Evolutionary conservation across 2,329 filamentous ascomycete genomes (phyloP).

Genomic region (Aspergillus glaucus): DNA sequence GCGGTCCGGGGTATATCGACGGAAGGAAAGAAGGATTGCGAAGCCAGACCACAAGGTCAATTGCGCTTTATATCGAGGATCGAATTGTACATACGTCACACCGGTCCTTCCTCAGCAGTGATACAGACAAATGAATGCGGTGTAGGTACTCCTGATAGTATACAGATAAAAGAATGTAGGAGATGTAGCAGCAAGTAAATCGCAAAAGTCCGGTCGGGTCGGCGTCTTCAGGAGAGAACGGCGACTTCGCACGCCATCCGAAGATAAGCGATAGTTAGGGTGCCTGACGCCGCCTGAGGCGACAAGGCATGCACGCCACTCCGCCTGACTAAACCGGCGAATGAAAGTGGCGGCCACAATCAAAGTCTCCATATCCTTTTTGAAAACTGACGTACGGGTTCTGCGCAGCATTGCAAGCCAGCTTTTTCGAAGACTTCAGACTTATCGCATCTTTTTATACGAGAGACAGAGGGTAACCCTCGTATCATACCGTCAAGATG

Average conservation of each 20-base stretch:
- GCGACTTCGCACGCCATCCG: slow-evolving; percentile 7
- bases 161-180: neutral
- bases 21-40: neutral
- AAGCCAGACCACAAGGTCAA: neutral
- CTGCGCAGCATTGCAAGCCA: neutral
- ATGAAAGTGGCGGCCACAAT: slow-evolving; percentile 29
- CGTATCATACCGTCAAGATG: slow-evolving; percentile 56
- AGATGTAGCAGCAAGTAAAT: neutral
- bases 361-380: slow-evolving; percentile 12
- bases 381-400: slow-evolving; percentile 5
- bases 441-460: neutral
- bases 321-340: slow-evolving; percentile 15
- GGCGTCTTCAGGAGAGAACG: slow-evolving; percentile 3
- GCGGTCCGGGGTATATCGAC: neutral
- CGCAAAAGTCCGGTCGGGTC: neutral
- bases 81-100: too few relatives aligned
- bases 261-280: slow-evolving; percentile 15
- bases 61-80: slow-evolving; percentile 1
- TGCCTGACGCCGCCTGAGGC: slow-evolving; percentile 14
- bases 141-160: neutral
- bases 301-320: slow-evolving; percentile 17
- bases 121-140: neutral
- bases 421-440: neutral
- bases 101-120: too few relatives aligned
- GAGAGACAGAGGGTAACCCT: slow-evolving; percentile 14